These are phyloP conservation scores for Domatiomyces catenatus DNA, from an alignment of 2,329 filamentous ascomycete genomes.

Conservation along the genomic window DNA sequence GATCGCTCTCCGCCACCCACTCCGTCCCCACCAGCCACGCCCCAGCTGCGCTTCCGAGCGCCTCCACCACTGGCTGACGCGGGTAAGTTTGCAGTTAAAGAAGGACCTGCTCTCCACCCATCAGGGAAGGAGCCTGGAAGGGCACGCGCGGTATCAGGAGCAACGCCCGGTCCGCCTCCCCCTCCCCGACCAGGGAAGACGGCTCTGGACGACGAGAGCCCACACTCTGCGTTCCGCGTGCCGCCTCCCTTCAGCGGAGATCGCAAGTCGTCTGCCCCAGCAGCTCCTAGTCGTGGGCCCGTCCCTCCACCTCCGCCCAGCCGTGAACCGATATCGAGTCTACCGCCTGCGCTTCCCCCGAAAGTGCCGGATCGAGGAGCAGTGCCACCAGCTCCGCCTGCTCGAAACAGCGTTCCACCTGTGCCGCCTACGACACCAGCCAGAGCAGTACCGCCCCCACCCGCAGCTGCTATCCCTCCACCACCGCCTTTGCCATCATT, in stretches of 20 bases:
- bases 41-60: conserved; percentile 59
- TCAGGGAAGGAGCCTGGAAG: conserved; percentile 30
- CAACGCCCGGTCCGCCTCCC: conserved; percentile 47
- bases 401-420: conserved; percentile 29
- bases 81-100: conserved; percentile 59
- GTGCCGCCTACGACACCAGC: conserved; percentile 37
- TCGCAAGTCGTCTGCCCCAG: conserved; percentile 45
- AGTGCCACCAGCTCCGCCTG: conserved; percentile 33
- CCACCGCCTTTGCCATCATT: conserved; percentile 27
- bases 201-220: conserved; percentile 49
- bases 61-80: conserved; percentile 82
- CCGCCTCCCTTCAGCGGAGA: conserved; percentile 65
- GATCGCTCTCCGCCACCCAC: conserved; percentile 49
- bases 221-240: conserved; percentile 51
- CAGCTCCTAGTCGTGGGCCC: conserved; percentile 56
- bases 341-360: conserved; percentile 57
- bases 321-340: conserved; percentile 32
- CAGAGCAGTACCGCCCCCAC: conserved; percentile 27
- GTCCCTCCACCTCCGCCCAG: conserved; percentile 57
- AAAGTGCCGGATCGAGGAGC: conserved; percentile 15
- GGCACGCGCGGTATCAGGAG: conserved; percentile 22
- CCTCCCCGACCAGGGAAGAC: conserved; percentile 56
- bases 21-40: conserved; percentile 49
- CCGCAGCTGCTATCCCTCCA: conserved; percentile 28
- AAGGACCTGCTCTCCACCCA: conserved; percentile 29